Evolutionary conservation across 768 basidiomycete genomes (phyloP).

Genomic region (Tephrocybe sp.): DNA sequence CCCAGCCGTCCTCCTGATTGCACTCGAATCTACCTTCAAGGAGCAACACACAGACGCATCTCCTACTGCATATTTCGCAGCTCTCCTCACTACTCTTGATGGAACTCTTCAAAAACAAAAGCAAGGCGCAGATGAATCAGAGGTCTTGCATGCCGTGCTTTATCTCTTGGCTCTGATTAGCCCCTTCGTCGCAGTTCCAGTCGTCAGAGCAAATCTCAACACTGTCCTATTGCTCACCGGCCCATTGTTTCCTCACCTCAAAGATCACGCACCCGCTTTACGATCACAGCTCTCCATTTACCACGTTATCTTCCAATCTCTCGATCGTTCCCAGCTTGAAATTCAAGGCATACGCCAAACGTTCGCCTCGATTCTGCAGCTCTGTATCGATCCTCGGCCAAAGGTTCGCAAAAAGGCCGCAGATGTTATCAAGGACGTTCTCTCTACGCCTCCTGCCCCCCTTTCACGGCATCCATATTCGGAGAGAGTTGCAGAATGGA

Average conservation of each 20-base stretch:
- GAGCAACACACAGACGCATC: constrained; percentile 68
- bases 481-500: constrained; percentile 78
- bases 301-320: constrained; percentile 61
- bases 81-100: constrained; percentile 81
- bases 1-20: constrained; percentile 81
- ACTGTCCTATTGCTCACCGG: constrained; percentile 73
- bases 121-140: constrained; percentile 56
- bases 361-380: constrained; percentile 81
- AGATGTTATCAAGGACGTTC: constrained; percentile 78
- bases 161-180: constrained; percentile 80
- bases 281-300: constrained; percentile 86
- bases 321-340: constrained; percentile 74
- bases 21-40: constrained; percentile 78
- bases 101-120: constrained; percentile 67
- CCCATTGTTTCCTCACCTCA: constrained; percentile 73
- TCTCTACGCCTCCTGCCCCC: constrained; percentile 77
- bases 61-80: constrained; percentile 94
- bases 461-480: constrained; percentile 84
- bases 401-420: constrained; percentile 93
- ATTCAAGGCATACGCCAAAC: constrained; percentile 69
- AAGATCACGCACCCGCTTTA: constrained; percentile 70
- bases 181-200: constrained; percentile 77
- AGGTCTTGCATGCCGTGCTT: constrained; percentile 78
- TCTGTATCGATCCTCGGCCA: constrained; percentile 85
- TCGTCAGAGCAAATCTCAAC: constrained; percentile 74